phyloP scores from a whole-genome alignment of 2,329 filamentous ascomycete species.

The Rhynchosporium agropyri region DNA sequence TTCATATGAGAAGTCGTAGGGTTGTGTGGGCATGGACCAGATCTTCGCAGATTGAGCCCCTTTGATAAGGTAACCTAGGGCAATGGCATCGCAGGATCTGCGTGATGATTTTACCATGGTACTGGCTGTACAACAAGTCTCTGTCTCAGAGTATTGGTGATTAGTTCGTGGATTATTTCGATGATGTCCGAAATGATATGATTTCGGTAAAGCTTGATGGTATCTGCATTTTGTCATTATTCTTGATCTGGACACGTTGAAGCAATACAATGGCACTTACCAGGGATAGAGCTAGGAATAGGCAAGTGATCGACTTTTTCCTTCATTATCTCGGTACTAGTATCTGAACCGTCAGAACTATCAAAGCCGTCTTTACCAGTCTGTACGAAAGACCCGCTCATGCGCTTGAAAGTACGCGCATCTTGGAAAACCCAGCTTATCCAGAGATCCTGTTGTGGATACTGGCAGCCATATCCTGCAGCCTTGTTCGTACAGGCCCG shows the following conservation, averaged over 20 bases:
- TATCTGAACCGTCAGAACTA: too few species aligned
- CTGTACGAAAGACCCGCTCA: neutral
- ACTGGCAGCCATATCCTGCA: neutral
- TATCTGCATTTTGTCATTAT: too few species aligned
- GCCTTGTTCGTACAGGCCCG: neutral
- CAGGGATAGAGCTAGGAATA: too few species aligned
- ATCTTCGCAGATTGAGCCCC: neutral
- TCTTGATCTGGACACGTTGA: too few species aligned
- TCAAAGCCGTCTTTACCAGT: neutral
- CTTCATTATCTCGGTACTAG: too few species aligned
- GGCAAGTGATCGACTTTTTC: too few species aligned
- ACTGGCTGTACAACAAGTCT: too few species aligned
- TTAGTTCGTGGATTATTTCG: too few species aligned
- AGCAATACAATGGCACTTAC: too few species aligned
- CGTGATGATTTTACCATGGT: neutral
- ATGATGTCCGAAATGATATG: too few species aligned
- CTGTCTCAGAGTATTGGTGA: too few species aligned
- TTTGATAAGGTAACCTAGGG: neutral
- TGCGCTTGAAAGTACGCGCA: neutral
- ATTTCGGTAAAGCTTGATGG: too few species aligned
- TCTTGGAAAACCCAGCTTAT: conserved; percentile 5
- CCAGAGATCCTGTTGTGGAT: neutral
- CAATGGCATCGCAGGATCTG: neutral
- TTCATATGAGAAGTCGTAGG: neutral
- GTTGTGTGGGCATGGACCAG: neutral